Conservation (phyloP, 2,329 filamentous ascomycete genomes). For the Colletotrichum sidae region DNA sequence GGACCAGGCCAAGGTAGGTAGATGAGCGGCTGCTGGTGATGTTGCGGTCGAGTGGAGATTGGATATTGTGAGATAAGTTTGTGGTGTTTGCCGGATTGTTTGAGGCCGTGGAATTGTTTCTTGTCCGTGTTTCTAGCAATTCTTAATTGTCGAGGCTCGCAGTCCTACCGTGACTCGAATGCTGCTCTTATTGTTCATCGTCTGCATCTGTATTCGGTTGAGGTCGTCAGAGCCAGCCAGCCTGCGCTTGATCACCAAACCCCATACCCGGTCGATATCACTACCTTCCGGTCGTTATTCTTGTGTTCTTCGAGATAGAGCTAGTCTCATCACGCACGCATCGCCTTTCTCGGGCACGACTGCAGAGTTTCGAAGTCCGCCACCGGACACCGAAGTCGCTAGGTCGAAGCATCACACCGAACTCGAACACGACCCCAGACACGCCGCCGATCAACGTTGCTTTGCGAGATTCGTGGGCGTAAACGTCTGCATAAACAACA, state of each 20-base stretch:
- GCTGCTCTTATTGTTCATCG: neutral
- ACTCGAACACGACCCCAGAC: conserved; percentile 8
- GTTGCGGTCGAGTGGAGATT: conserved; percentile 6
- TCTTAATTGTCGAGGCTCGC: neutral
- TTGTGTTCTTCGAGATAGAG: neutral
- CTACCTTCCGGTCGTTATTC: neutral
- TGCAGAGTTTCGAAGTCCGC: too few relatives aligned
- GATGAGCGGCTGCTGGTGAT: neutral
- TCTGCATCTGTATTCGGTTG: neutral
- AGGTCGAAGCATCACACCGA: neutral
- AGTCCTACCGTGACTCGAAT: conserved; percentile 1
- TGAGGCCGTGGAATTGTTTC: neutral
- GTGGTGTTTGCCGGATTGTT: conserved; percentile 8
- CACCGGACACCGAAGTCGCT: neutral
- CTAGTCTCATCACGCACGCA: conserved; percentile 1
- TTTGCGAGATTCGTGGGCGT: neutral
- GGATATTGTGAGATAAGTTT: conserved; percentile 8
- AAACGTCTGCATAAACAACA: too few relatives aligned
- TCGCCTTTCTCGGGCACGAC: neutral
- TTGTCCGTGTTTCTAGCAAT: neutral
- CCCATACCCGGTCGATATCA: neutral
- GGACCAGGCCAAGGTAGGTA: too few relatives aligned
- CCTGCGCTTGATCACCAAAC: conserved; percentile 15
- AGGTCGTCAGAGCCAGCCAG: conserved; percentile 13
- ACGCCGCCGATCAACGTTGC: neutral